These are phyloP conservation scores for Cryphonectria parasitica DNA, from an alignment of 2,329 filamentous ascomycete genomes.

Conservation along the genomic window DNA sequence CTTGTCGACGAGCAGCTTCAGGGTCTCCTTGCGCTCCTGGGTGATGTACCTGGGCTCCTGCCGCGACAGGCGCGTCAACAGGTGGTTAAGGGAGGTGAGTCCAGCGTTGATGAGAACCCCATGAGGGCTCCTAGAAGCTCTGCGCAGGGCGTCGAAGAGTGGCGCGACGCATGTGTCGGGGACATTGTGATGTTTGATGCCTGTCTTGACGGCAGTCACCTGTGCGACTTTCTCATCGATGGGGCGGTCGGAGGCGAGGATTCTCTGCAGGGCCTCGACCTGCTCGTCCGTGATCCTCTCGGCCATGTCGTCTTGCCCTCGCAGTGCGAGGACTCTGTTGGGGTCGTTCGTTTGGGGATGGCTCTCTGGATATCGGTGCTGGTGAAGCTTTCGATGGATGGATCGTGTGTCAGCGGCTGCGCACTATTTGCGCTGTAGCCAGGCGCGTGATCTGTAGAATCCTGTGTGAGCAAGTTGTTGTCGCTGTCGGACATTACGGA, in stretches of 20 bases:
- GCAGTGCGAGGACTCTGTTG: conserved; percentile 14
- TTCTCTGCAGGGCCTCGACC: conserved; percentile 56
- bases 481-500: neutral
- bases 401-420: neutral
- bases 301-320: conserved; percentile 45
- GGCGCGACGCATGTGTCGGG: conserved; percentile 71
- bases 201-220: conserved; percentile 77
- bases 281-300: conserved; percentile 64
- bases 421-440: neutral
- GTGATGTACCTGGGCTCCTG: conserved; percentile 78
- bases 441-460: conserved; percentile 2
- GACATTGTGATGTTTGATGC: conserved; percentile 91
- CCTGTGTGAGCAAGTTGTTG: neutral
- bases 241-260: conserved; percentile 64
- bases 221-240: conserved; percentile 72
- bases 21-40: conserved; percentile 71
- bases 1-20: conserved; percentile 79
- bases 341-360: neutral
- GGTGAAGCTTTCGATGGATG: neutral
- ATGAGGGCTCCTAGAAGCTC: conserved; percentile 76
- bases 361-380: neutral
- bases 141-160: conserved; percentile 81
- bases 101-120: conserved; percentile 78
- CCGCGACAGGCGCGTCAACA: conserved; percentile 82
- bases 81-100: conserved; percentile 85